Evolutionary conservation across 192 early-diverging fungal species (phyloP).

Genomic region (Coemansia sp.): DNA sequence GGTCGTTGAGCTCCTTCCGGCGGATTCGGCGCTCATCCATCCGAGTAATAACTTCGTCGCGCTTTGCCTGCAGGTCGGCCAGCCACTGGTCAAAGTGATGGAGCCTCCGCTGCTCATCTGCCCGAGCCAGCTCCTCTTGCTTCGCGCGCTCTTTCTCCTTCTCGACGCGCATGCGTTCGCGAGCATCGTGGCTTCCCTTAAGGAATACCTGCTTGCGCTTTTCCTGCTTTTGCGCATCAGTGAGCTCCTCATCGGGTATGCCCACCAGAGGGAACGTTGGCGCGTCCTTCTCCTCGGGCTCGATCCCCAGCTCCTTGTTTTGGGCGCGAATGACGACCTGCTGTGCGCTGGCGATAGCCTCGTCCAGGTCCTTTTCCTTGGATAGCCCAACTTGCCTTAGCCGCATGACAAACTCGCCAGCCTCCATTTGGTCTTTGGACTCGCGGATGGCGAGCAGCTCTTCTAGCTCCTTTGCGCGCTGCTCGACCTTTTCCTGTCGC

Average conservation of each 20-base stretch:
- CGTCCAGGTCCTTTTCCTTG: slow-evolving; percentile 70
- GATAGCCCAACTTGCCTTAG: slow-evolving; percentile 64
- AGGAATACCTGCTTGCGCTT: slow-evolving; percentile 81
- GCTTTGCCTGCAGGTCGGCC: slow-evolving; percentile 60
- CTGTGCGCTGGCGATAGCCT: slow-evolving; percentile 68
- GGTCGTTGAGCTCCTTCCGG: slow-evolving; percentile 79
- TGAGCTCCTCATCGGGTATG: slow-evolving; percentile 76
- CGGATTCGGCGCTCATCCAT: slow-evolving; percentile 68
- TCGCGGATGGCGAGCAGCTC: slow-evolving; percentile 32
- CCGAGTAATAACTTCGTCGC: slow-evolving; percentile 61
- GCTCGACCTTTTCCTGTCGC: slow-evolving; percentile 76
- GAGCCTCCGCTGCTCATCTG: slow-evolving; percentile 72
- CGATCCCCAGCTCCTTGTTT: slow-evolving; percentile 80
- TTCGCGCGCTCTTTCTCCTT: slow-evolving; percentile 62
- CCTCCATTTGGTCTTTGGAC: slow-evolving; percentile 27
- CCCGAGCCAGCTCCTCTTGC: slow-evolving; percentile 57
- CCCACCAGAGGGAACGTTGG: slow-evolving; percentile 75
- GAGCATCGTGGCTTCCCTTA: slow-evolving; percentile 73
- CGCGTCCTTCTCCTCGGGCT: slow-evolving; percentile 71
- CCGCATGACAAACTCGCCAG: slow-evolving; percentile 31
- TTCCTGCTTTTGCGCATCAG: slow-evolving; percentile 74
- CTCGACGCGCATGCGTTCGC: slow-evolving; percentile 68
- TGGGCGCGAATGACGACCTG: slow-evolving; percentile 65
- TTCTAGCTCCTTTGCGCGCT: slow-evolving; percentile 67
- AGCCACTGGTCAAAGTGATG: slow-evolving; percentile 73